Evolutionary conservation across 1,284 basidiomycete species (phyloP).

Genomic region (Ceratobasidium sp.): DNA sequence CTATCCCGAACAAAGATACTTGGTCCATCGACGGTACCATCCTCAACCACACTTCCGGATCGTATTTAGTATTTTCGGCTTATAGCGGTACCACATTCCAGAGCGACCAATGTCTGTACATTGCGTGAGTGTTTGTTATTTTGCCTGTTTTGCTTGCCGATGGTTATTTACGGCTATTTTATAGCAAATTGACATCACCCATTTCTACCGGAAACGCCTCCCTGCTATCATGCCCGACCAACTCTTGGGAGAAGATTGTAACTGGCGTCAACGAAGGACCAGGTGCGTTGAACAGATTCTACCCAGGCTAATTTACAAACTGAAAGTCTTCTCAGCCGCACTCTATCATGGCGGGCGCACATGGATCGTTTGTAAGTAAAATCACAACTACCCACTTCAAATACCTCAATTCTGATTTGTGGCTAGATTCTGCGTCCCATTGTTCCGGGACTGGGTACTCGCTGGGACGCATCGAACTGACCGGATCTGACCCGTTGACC

Average conservation of each 20-base stretch:
- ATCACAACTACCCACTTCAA: constrained; percentile 5
- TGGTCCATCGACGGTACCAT: constrained; percentile 61
- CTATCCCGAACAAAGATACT: constrained; percentile 58
- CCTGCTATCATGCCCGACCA: constrained; percentile 59
- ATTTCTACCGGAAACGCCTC: constrained; percentile 58
- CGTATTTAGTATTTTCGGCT: constrained; percentile 59
- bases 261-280: constrained; percentile 45
- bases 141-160: too few relatives aligned
- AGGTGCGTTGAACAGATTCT: constrained; percentile 32
- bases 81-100: constrained; percentile 59
- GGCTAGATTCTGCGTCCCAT: constrained; percentile 48
- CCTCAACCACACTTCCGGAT: constrained; percentile 53
- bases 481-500: constrained; percentile 58
- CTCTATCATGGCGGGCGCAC: too few relatives aligned
- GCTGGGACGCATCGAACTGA: constrained; percentile 56
- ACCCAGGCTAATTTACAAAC: too few relatives aligned
- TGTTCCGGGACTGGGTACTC: constrained; percentile 46
- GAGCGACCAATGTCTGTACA: constrained; percentile 58
- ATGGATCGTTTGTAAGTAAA: too few relatives aligned
- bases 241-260: constrained; percentile 45
- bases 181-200: constrained; percentile 58
- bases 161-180: too few relatives aligned
- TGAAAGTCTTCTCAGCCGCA: background rate
- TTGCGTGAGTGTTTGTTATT: constrained; percentile 53
- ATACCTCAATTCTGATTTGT: constrained; percentile 23